A percentile compares a stretch with the other conserved stretches of the same genome.
Conservation (phyloP, 306 rosid genomes). For the Arachis hypogaea region DNA sequence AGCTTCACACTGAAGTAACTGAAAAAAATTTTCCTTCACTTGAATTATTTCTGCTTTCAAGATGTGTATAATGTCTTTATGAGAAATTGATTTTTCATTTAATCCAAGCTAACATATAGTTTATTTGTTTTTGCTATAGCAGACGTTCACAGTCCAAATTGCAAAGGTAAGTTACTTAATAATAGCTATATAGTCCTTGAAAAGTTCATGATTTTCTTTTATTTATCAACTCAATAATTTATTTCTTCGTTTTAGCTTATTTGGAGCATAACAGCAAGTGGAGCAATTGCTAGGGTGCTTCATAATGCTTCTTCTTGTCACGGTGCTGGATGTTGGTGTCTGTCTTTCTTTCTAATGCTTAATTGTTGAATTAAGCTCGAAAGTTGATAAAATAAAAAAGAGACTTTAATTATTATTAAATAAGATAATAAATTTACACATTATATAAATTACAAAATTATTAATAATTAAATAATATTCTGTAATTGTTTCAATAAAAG, state of each 20-base stretch:
- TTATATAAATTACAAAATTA: too few species aligned
- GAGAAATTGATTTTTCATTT: background rate
- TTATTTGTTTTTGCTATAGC: conserved; percentile 33
- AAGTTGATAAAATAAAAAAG: background rate
- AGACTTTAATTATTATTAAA: too few species aligned
- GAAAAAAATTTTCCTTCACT: background rate
- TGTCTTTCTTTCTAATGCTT: background rate
- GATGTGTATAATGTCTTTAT: background rate
- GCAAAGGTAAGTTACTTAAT: conserved; percentile 53
- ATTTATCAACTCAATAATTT: conserved; percentile 16
- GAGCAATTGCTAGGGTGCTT: background rate
- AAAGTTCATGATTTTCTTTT: conserved; percentile 5
- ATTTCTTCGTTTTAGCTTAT: conserved; percentile 37
- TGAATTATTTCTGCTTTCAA: background rate
- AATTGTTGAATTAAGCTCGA: background rate
- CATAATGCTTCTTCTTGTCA: background rate
- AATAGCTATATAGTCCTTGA: background rate
- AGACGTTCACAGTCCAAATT: conserved; percentile 59
- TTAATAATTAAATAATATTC: too few species aligned
- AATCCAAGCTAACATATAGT: conserved; percentile 28
- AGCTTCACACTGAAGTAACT: conserved; percentile 10
- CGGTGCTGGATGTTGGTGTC: background rate
- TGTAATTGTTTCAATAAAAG: conserved; percentile 29
- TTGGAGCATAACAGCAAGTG: conserved; percentile 41
- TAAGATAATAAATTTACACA: too few species aligned